Conservation (phyloP, 1,284 basidiomycete genomes). For the Sphaerobolus stellatus region DNA sequence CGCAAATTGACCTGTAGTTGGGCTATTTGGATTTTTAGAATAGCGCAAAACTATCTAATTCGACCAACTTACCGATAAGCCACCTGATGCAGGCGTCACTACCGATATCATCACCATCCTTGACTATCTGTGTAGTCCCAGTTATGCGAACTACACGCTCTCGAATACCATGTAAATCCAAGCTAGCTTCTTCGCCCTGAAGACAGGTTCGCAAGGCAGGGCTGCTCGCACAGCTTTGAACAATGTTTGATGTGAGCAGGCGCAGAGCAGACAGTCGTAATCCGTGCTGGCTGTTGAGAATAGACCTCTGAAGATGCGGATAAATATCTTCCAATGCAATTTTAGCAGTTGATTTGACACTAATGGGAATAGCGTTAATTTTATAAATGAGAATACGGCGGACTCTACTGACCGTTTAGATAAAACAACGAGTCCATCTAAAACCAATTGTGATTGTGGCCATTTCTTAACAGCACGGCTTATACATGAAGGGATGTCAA, state of each 20-base stretch:
- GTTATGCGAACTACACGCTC: conserved; percentile 78
- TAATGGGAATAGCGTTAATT: neutral
- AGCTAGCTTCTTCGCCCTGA: conserved; percentile 69
- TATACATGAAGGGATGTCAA: conserved; percentile 50
- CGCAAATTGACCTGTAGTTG: conserved; percentile 91
- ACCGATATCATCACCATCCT: conserved; percentile 50
- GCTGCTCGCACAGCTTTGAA: conserved; percentile 37
- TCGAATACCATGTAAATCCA: conserved; percentile 76
- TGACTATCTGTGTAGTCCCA: conserved; percentile 54
- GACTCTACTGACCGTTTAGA: conserved; percentile 31
- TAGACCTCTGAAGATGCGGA: conserved; percentile 39
- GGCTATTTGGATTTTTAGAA: conserved; percentile 39
- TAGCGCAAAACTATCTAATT: neutral
- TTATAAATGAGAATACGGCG: neutral
- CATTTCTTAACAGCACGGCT: conserved; percentile 48
- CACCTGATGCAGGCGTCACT: conserved; percentile 60
- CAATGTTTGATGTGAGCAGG: conserved; percentile 49
- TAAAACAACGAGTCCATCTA: conserved; percentile 54
- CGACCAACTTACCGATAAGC: conserved; percentile 54
- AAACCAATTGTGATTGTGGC: conserved; percentile 47
- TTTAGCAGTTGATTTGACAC: conserved; percentile 16
- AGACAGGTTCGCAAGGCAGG: conserved; percentile 66
- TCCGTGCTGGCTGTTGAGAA: conserved; percentile 59
- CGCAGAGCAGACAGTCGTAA: conserved; percentile 57
- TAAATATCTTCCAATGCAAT: conserved; percentile 49